Evolutionary conservation across 2,329 filamentous ascomycete genomes (phyloP).

Genomic region (Colletotrichum gigasporum): DNA sequence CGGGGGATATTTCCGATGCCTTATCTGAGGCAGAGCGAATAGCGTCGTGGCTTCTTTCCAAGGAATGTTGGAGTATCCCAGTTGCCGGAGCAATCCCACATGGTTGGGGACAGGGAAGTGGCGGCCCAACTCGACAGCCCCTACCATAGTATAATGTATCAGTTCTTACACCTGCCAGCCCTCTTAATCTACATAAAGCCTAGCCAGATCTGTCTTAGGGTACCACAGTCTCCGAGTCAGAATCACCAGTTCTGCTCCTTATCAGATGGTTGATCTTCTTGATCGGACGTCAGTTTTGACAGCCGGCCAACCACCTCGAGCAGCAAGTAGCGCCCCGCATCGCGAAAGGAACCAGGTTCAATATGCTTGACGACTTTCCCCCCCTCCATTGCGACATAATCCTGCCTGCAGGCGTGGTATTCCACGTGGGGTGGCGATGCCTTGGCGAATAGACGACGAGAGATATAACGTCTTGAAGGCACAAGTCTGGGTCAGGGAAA

Average conservation of each 20-base stretch:
- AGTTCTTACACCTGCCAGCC: not conserved
- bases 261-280: not conserved
- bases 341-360: not conserved
- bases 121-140: too few relatives aligned
- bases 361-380: conserved; percentile 16
- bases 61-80: not conserved
- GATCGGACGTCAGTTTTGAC: not conserved
- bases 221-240: not conserved
- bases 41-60: not conserved
- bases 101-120: too few relatives aligned
- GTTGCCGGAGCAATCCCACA: not conserved
- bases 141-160: too few relatives aligned
- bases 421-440: not conserved
- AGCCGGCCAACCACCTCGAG: not conserved
- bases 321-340: not conserved
- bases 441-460: conserved; percentile 1
- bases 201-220: not conserved
- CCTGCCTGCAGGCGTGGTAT: not conserved
- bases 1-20: not conserved
- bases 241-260: not conserved
- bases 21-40: not conserved
- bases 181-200: not conserved
- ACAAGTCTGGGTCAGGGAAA: not conserved
- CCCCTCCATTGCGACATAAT: conserved; percentile 11
- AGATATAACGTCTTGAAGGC: conserved; percentile 9